These are phyloP conservation scores for Dissophora globulifera DNA, from an alignment of 192 early-diverging fungal species.

Conservation along the genomic window DNA sequence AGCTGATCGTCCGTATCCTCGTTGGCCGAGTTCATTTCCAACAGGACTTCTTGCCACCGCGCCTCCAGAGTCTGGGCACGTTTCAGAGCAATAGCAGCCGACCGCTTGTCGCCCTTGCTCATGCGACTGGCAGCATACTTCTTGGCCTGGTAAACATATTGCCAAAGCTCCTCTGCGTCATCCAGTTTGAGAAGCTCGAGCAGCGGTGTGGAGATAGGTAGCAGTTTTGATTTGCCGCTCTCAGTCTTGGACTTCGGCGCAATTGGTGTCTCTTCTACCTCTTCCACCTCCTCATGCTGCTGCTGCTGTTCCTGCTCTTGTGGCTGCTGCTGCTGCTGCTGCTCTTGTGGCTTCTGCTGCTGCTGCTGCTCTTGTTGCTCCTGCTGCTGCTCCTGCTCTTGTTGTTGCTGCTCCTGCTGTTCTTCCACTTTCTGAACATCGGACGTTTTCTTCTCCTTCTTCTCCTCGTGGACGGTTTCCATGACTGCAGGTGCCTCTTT, in stretches of 20 bases:
- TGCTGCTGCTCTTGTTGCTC: not conserved
- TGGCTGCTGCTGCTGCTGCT: not conserved
- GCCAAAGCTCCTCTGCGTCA: constrained; percentile 44
- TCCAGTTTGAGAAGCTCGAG: constrained; percentile 35
- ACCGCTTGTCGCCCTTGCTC: constrained; percentile 51
- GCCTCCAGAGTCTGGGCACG: constrained; percentile 37
- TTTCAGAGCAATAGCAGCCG: constrained; percentile 39
- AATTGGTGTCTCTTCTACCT: not conserved
- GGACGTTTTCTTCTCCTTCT: not conserved
- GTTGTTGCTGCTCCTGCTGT: too few relatives aligned
- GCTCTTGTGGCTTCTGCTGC: not conserved
- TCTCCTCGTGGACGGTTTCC: constrained; percentile 1
- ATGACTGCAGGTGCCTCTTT: constrained; percentile 20
- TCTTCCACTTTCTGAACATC: too few relatives aligned
- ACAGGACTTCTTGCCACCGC: constrained; percentile 40
- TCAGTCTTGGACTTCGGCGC: constrained; percentile 14
- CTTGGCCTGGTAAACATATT: constrained; percentile 46
- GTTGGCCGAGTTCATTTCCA: constrained; percentile 38
- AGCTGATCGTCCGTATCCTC: constrained; percentile 36
- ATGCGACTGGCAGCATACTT: constrained; percentile 45
- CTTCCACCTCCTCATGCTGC: not conserved
- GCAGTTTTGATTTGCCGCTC: constrained; percentile 36
- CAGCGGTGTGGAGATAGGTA: constrained; percentile 45
- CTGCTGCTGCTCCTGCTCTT: too few relatives aligned
- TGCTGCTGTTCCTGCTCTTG: not conserved